Evolutionary conservation across 768 basidiomycete species (phyloP).

Genomic region (Lentinula guzmanii): DNA sequence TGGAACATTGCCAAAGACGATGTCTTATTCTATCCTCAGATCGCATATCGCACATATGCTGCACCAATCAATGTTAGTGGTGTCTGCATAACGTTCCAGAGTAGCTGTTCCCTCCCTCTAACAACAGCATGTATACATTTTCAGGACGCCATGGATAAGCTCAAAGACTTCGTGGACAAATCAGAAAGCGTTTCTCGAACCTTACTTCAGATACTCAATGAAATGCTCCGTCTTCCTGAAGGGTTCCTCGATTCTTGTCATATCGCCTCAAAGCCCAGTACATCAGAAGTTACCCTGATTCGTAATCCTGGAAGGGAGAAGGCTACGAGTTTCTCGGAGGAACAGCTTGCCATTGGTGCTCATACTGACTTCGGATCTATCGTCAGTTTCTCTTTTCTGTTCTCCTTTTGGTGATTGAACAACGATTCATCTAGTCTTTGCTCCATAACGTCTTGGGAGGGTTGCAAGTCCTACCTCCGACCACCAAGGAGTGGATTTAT

Average conservation of each 20-base stretch:
- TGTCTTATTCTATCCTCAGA: slow-evolving; percentile 34
- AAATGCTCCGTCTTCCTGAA: slow-evolving; percentile 32
- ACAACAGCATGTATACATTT: slow-evolving; percentile 30
- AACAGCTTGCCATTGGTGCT: slow-evolving; percentile 31
- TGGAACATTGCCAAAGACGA: slow-evolving; percentile 48
- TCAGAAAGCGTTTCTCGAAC: slow-evolving; percentile 25
- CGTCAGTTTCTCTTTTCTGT: slow-evolving; percentile 17
- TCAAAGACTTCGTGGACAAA: no score
- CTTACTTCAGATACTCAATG: slow-evolving; percentile 34
- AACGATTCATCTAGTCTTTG: slow-evolving; percentile 27
- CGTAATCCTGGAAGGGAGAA: slow-evolving; percentile 14
- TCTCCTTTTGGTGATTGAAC: background rate
- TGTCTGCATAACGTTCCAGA: no score
- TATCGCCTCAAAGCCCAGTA: slow-evolving; percentile 24
- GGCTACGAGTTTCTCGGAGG: slow-evolving; percentile 24
- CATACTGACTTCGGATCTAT: slow-evolving; percentile 50
- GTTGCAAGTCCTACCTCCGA: slow-evolving; percentile 40
- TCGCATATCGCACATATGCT: slow-evolving; percentile 38
- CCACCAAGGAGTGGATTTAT: slow-evolving; percentile 39
- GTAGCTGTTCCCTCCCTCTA: slow-evolving; percentile 20
- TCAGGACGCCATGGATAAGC: slow-evolving; percentile 26
- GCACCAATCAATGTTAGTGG: slow-evolving; percentile 24
- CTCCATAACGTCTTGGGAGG: slow-evolving; percentile 43
- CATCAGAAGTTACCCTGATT: slow-evolving; percentile 38
- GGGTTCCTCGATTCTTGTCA: slow-evolving; percentile 34